Percentiles rank a stretch among this genome's conserved stretches.
Conservation (phyloP, 192 early-diverging fungal genomes). For the Coemansia sp. region DNA sequence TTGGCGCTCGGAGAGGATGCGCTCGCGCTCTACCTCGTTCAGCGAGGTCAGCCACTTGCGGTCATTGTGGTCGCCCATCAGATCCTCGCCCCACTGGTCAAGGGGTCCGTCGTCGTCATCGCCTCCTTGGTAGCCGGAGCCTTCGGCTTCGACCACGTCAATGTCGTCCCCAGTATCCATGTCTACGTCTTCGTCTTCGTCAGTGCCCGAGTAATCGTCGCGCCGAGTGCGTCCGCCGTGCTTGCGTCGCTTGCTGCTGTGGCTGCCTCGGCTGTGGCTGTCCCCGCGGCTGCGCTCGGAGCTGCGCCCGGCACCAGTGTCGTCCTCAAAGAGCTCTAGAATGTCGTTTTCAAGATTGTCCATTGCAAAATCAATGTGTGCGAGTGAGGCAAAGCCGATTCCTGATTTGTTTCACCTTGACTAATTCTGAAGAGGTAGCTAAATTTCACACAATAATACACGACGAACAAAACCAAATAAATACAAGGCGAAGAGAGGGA, state of each 20-base stretch:
- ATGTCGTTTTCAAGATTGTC: conserved; percentile 52
- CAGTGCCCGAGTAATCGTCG: conserved; percentile 30
- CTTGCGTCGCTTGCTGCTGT: conserved; percentile 20
- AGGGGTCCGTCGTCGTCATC: conserved; percentile 54
- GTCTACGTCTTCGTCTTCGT: conserved; percentile 35
- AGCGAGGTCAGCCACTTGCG: conserved; percentile 58
- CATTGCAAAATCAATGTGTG: background rate
- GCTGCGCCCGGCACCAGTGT: conserved; percentile 17
- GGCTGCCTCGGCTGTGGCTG: conserved; percentile 15
- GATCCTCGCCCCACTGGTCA: conserved; percentile 71
- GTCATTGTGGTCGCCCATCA: conserved; percentile 72
- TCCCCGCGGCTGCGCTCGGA: conserved; percentile 27
- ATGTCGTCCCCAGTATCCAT: conserved; percentile 32
- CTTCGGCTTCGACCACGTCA: conserved; percentile 32
- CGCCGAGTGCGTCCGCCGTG: conserved; percentile 20
- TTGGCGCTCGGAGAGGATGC: conserved; percentile 71
- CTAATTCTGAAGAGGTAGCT: no score
- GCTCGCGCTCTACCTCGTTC: conserved; percentile 73
- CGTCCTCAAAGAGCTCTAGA: conserved; percentile 48
- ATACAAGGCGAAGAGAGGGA: no score
- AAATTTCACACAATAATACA: background rate
- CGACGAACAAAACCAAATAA: background rate
- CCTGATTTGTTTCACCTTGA: background rate
- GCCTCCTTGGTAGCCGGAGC: conserved; percentile 28
- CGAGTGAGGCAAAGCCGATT: background rate